phyloP scores from a whole-genome alignment of 2,329 filamentous ascomycete genomes.

The Proliferodiscus dingleyae region DNA sequence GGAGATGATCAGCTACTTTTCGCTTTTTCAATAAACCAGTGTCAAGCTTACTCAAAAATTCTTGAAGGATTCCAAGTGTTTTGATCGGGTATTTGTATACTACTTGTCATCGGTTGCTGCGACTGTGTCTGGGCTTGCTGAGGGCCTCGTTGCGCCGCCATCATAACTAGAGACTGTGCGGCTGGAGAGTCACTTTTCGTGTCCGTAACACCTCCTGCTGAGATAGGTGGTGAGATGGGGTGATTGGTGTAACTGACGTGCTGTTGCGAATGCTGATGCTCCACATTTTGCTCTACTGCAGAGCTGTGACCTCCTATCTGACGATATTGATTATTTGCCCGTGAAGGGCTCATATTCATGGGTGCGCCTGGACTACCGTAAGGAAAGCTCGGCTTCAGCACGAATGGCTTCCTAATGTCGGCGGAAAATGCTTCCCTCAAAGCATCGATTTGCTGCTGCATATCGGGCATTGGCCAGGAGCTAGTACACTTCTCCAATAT shows the following conservation, averaged over 20 bases:
- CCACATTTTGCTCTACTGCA: constrained; percentile 39
- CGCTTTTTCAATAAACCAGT: not conserved
- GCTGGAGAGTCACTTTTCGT: constrained; percentile 72
- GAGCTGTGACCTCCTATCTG: constrained; percentile 19
- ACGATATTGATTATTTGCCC: constrained; percentile 25
- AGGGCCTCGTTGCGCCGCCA: constrained; percentile 48
- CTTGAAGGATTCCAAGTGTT: constrained; percentile 77
- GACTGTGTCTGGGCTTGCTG: constrained; percentile 35
- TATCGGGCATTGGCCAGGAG: constrained; percentile 82
- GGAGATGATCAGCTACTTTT: constrained; percentile 26
- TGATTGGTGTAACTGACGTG: constrained; percentile 66
- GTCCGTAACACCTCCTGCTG: constrained; percentile 60
- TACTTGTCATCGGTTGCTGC: constrained; percentile 43
- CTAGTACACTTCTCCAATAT: constrained; percentile 80
- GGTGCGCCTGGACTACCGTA: constrained; percentile 64
- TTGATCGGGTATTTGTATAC: constrained; percentile 58
- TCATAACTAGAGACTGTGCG: constrained; percentile 68
- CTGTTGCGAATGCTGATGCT: constrained; percentile 45
- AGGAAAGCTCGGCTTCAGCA: constrained; percentile 81
- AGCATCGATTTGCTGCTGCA: constrained; percentile 84
- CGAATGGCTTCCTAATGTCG: constrained; percentile 78
- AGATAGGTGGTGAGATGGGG: constrained; percentile 77
- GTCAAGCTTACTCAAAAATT: constrained; percentile 75
- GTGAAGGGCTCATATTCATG: constrained; percentile 22
- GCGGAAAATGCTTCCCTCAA: constrained; percentile 88